Evolutionary conservation across 2,329 filamentous ascomycete genomes (phyloP), one percentile per base, ranked within the genome.

Genomic region (Xylariaceae sp.): DNA sequence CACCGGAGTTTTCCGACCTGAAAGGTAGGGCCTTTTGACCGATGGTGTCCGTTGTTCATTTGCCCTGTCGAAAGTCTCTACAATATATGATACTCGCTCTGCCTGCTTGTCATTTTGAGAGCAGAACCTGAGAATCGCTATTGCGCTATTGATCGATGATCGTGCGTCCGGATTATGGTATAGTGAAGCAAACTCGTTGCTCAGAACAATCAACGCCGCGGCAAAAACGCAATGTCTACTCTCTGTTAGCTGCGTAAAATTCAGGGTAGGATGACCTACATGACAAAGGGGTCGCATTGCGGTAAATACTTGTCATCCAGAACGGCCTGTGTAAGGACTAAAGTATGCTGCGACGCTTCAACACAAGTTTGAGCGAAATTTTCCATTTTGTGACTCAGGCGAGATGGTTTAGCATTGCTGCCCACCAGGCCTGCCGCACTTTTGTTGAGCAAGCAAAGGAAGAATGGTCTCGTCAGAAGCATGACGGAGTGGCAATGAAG

Each of bases 401-500:
- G 71, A 55, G 71, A 66, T 56, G 64, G 59, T 64, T 68, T 70
- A 49, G 67, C 67, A 50, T 61, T 62, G 54, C 67, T 57, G 58
- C 73, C 65, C 55, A 68, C 55, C 52, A 70, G 65, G 59, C 75
- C 68, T 61, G 71, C 68, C 41, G 72, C 70, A 1, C 70, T 67
- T 67, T 74, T 73, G 57, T 76, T 82, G 47, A 86, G 75, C 10
- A 85, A 76, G 59, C 80, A 82, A 11, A 87, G 72, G 59, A 88
- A 85, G 68, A 88, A 88, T 0, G 86, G 85, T 34, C 86, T 77
- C 1, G 83, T 86, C 1, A 88, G 76, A 0, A 88, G 75, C 30
- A 88, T 80, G 48, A 87, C 79, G 0, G 83, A 82, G 67, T 88
- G 84, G 57, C 79, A 82, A 59, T 87, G 82, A 41, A 87, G 74